These are phyloP conservation scores for Dovyalis caffra DNA, from an alignment of 345 rosid genomes.

Conservation along the genomic window DNA sequence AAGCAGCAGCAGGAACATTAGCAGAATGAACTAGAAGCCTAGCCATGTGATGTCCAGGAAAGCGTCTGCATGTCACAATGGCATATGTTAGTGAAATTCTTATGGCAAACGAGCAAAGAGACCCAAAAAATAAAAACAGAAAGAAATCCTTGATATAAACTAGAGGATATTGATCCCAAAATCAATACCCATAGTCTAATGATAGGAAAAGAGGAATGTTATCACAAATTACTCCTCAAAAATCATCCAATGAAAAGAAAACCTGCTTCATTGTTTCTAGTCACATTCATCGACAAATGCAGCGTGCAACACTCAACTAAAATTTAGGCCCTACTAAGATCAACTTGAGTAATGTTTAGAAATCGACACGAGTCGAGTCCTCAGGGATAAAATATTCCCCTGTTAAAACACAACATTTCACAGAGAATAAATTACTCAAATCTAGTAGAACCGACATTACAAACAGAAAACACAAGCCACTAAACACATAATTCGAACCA, in stretches of 20 bases:
- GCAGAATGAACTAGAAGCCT: conserved; percentile 59
- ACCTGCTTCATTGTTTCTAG: not conserved
- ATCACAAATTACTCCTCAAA: not conserved
- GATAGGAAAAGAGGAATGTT: not conserved
- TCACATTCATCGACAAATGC: not conserved
- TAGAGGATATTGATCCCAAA: not conserved
- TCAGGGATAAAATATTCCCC: not conserved
- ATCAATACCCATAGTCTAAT: not conserved
- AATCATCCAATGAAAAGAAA: not conserved
- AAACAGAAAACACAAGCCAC: not conserved
- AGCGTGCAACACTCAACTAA: not conserved
- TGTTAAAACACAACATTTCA: not conserved
- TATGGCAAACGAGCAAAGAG: not conserved
- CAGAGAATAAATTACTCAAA: not conserved
- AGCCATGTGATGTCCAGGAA: conserved; percentile 46
- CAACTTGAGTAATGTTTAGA: not conserved
- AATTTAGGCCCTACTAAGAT: no score
- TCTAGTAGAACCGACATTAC: not conserved
- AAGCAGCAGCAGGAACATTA: conserved; percentile 40
- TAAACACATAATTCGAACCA: not conserved
- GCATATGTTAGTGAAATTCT: conserved; percentile 7
- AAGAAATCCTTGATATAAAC: not conserved
- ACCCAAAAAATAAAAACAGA: not conserved
- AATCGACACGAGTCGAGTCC: not conserved
- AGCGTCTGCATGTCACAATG: conserved; percentile 40